Evolutionary conservation across 1,284 basidiomycete species (phyloP).

Genomic region (Pseudozyma sp.): DNA sequence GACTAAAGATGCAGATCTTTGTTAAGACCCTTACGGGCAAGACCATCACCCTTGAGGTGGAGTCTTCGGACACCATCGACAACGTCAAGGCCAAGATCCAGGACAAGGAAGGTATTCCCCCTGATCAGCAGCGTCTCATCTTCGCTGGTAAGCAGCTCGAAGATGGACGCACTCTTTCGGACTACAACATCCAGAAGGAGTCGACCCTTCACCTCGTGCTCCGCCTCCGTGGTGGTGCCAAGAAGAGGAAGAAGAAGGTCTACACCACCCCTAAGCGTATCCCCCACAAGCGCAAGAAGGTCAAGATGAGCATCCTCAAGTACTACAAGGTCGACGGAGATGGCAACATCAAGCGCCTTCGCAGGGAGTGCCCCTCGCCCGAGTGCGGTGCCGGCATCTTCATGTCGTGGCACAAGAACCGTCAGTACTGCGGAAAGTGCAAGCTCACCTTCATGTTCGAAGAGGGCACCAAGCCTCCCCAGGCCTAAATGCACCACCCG

Average conservation of each 20-base stretch:
- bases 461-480: constrained; percentile 65
- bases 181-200: constrained; percentile 84
- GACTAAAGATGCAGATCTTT: constrained; percentile 64
- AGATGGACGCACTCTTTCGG: constrained; percentile 71
- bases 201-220: constrained; percentile 66
- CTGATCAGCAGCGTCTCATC: constrained; percentile 96
- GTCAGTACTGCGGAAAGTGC: constrained; percentile 69
- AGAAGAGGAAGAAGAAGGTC: constrained; percentile 99
- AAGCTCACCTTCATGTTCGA: constrained; percentile 69
- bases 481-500: constrained; percentile 40
- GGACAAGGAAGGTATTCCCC: constrained; percentile 80
- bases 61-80: constrained; percentile 69
- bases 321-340: constrained; percentile 99
- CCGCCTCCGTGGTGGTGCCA: constrained; percentile 89
- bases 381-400: constrained; percentile 68
- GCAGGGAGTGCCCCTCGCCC: constrained; percentile 86
- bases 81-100: constrained; percentile 72
- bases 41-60: constrained; percentile 70
- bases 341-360: constrained; percentile 98
- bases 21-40: constrained; percentile 69
- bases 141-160: constrained; percentile 96
- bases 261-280: constrained; percentile 99
- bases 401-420: constrained; percentile 68
- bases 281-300: constrained; percentile 99
- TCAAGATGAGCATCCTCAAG: constrained; percentile 98